Evolutionary conservation across 345 rosid species (phyloP).

Genomic region (Clausena lansium): DNA sequence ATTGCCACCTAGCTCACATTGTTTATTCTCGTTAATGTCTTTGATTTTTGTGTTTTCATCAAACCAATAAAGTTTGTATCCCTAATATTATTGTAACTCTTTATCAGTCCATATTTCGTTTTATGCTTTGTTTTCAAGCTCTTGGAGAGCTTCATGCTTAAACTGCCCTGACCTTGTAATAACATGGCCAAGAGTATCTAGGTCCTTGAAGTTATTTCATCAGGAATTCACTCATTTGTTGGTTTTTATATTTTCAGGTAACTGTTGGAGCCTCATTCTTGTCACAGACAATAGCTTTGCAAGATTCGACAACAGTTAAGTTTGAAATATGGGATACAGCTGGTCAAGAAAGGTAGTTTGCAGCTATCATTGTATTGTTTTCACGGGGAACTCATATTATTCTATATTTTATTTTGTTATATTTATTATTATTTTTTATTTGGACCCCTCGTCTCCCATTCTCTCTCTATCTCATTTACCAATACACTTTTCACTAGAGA

Average conservation of each 20-base stretch:
- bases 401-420: neutral
- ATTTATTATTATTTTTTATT: too few species aligned
- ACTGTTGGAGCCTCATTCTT: slow-evolving; percentile 98
- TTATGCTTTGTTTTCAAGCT: neutral
- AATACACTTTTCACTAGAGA: slow-evolving; percentile 1
- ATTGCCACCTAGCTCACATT: neutral
- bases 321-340: slow-evolving; percentile 99
- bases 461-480: neutral
- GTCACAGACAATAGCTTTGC: slow-evolving; percentile 95
- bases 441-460: neutral
- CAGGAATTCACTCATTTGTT: slow-evolving; percentile 4
- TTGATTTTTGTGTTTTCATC: neutral
- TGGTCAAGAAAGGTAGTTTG: slow-evolving; percentile 89
- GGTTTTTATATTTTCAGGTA: slow-evolving; percentile 53
- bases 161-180: neutral
- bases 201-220: neutral
- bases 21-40: neutral
- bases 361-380: neutral
- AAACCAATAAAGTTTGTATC: neutral
- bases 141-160: neutral
- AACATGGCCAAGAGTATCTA: neutral
- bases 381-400: slow-evolving; percentile 7
- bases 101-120: neutral
- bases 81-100: neutral
- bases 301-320: slow-evolving; percentile 94